These are phyloP conservation scores for Polychaeton citri DNA, from an alignment of 2,329 filamentous ascomycete species.

Conservation along the genomic window DNA sequence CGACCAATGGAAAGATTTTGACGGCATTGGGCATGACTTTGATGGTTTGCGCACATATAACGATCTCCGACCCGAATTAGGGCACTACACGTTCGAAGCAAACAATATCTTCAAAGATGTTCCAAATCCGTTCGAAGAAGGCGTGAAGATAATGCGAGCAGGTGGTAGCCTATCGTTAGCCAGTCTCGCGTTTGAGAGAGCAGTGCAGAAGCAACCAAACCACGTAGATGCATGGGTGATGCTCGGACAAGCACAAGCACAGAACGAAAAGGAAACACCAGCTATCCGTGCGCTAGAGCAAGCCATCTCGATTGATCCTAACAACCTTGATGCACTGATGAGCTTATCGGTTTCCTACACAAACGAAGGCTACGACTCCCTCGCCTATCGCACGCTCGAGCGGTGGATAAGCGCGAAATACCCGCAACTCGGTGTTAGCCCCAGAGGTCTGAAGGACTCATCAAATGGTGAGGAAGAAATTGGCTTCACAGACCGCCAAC, in stretches of 20 bases:
- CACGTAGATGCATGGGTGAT: constrained; percentile 92
- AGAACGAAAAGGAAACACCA: constrained; percentile 96
- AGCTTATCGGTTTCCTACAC: constrained; percentile 92
- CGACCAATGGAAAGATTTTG: constrained; percentile 68
- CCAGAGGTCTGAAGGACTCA: constrained; percentile 55
- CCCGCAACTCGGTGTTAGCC: constrained; percentile 62
- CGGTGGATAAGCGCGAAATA: constrained; percentile 96
- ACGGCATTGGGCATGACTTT: constrained; percentile 56
- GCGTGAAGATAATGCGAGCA: constrained; percentile 81
- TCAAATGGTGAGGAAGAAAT: constrained; percentile 42
- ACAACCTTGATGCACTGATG: constrained; percentile 84
- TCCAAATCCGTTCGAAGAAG: constrained; percentile 80
- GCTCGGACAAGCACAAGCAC: constrained; percentile 81
- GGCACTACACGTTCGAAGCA: constrained; percentile 88
- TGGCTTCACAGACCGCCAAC: constrained; percentile 84
- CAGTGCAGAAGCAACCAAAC: constrained; percentile 74
- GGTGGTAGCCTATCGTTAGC: constrained; percentile 90
- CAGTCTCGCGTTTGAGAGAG: constrained; percentile 88
- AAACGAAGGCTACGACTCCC: constrained; percentile 96
- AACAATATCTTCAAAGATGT: constrained; percentile 80
- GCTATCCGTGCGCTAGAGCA: constrained; percentile 90
- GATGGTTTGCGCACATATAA: constrained; percentile 22
- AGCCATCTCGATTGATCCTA: constrained; percentile 74
- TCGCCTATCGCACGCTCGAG: constrained; percentile 89
- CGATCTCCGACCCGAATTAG: constrained; percentile 55